Percentiles rank a stretch among this genome's conserved stretches.
Conservation (phyloP, 371 early-diverging fungal species). For the Haplosporangium sp. region DNA sequence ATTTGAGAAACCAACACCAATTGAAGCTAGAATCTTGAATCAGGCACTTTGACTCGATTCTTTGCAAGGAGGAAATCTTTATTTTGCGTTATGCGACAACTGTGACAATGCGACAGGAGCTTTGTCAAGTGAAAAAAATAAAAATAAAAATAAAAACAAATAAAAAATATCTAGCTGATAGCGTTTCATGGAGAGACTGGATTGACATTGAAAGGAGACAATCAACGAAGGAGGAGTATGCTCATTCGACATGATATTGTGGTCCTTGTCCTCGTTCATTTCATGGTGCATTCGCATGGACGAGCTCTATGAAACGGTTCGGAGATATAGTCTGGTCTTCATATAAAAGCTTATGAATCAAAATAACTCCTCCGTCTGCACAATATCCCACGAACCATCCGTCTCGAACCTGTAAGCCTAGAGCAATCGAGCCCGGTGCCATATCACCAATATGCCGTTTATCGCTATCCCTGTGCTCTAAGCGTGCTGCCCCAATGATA, state of each 20-base stretch:
- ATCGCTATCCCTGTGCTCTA: slow-evolving; percentile 1
- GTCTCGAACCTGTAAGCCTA: slow-evolving; percentile 15
- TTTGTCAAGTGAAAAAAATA: no score
- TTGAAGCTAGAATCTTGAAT: no score
- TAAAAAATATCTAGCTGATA: no score
- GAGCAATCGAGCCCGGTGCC: not conserved
- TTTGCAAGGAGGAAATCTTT: no score
- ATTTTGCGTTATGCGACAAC: no score
- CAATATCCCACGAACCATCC: slow-evolving; percentile 10
- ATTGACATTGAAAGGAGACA: slow-evolving; percentile 7
- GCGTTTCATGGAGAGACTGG: not conserved
- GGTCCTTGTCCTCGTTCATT: not conserved
- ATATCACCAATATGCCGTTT: slow-evolving; percentile 1
- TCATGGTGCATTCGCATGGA: slow-evolving; percentile 7
- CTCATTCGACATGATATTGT: not conserved
- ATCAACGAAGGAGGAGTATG: not conserved
- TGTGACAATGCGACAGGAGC: no score
- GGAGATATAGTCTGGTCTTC: slow-evolving; percentile 1
- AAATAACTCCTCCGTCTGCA: slow-evolving; percentile 2
- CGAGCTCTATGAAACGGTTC: slow-evolving; percentile 7
- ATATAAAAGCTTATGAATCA: slow-evolving; percentile 14
- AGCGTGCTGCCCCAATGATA: slow-evolving; percentile 10
- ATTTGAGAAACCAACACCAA: no score
- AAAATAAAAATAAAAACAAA: no score
- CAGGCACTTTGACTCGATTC: no score